Evolutionary conservation across 768 basidiomycete species (phyloP), one percentile per base, ranked within the genome.

Genomic region (Fibroporia radiculosa): DNA sequence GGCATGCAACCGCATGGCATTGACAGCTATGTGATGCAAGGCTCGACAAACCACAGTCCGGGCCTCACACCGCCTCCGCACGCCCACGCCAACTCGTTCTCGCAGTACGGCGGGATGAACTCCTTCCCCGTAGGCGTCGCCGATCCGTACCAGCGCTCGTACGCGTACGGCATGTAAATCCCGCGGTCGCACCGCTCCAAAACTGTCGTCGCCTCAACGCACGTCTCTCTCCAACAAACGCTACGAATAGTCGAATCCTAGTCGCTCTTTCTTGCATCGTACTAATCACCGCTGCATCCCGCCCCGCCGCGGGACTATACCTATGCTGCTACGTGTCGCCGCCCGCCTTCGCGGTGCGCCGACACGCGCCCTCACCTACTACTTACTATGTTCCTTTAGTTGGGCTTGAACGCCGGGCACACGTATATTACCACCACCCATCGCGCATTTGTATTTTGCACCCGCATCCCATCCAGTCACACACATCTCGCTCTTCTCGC

Each of bases 141-240:
- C 56, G 86, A 88, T 64, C 84, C 82, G 26, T 90, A 90, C 70
- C 83, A 84, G 68, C 71, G 78, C 59, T 67, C 70, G 51, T 90
- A 82, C 56, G 82, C 80, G 47, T 90, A 90, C 57, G 80, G 83
- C 59, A 86, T 88, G 84, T 89, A 74, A 80, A 66, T n/a, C 16
- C 27, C 28, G 22, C 28, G 16, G 23, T 34, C 28, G 28, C 43
- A n/a, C 19, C 24, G 29, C 19, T 22, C 33, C 16, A 42, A 42
- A 42, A 8, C 22, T 27, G 12, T 32, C 6, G 19, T 26, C 14
- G 4, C 18, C 22, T 42, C 11, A 32, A 43, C 49, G 48, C 38
- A 49, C 42, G 46, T 37, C 45, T 45, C 48, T n/a, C n/a, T n/a
- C n/a, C n/a, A n/a, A n/a, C n/a, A n/a, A n/a, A n/a, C n/a, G n/a